Conservation (phyloP, 2,329 filamentous ascomycete genomes). For the Corynespora cassiicola region DNA sequence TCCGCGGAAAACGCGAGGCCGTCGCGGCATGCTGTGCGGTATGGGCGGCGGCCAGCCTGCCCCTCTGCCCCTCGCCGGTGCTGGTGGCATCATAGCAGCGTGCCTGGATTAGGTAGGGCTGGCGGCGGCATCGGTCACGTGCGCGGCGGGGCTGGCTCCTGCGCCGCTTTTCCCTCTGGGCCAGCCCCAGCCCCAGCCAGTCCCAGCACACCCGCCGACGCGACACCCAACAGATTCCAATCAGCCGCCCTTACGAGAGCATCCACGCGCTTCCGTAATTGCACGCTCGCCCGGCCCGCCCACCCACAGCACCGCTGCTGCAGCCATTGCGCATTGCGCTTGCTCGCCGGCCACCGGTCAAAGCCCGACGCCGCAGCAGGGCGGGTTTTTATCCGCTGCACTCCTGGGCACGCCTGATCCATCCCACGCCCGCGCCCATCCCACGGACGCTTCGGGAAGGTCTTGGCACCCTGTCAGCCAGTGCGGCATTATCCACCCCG, state of each 20-base stretch:
- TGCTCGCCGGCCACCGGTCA: slow-evolving; percentile 19
- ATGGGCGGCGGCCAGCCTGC: slow-evolving; percentile 9
- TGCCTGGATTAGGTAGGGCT: slow-evolving; percentile 13
- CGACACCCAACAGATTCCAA: slow-evolving; percentile 28
- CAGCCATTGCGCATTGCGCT: too few species aligned
- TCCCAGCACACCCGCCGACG: too few species aligned
- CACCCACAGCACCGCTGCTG: too few species aligned
- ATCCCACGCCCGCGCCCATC: slow-evolving; percentile 10
- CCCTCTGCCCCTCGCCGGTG: slow-evolving; percentile 8
- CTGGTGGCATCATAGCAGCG: slow-evolving; percentile 3
- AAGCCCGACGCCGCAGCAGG: slow-evolving; percentile 23
- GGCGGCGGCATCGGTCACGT: slow-evolving; percentile 12
- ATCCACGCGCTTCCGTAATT: slow-evolving; percentile 20
- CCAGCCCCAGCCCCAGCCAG: too few species aligned
- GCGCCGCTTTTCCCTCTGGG: slow-evolving; percentile 7
- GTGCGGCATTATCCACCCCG: slow-evolving; percentile 22
- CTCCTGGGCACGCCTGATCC: too few species aligned
- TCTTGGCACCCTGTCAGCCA: slow-evolving; percentile 13
- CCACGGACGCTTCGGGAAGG: slow-evolving; percentile 13
- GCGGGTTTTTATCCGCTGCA: slow-evolving; percentile 7
- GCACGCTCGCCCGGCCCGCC: slow-evolving; percentile 29
- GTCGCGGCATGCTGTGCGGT: too few species aligned
- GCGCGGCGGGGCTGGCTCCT: slow-evolving; percentile 1
- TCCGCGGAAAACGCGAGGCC: slow-evolving; percentile 11
- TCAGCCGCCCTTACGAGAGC: slow-evolving; percentile 14